These are phyloP conservation scores for Austroboletus eburneus DNA, from an alignment of 768 basidiomycete species.

Conservation along the genomic window DNA sequence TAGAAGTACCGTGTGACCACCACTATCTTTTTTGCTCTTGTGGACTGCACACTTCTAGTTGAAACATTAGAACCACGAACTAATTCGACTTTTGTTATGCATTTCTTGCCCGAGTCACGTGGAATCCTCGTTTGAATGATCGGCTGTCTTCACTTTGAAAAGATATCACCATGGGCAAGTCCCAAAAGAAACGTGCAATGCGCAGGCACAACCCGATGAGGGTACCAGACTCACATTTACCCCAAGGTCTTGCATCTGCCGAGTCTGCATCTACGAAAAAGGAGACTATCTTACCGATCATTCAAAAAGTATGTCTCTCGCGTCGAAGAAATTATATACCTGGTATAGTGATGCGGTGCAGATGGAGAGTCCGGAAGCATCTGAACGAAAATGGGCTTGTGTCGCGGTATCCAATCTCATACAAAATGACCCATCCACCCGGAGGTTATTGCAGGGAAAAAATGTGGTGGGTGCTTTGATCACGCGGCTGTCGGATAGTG, in stretches of 20 bases:
- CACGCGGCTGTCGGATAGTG: constrained; percentile 79
- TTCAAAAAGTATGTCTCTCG: constrained; percentile 67
- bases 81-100: too few species aligned
- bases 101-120: constrained; percentile 6
- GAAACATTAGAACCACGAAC: background rate
- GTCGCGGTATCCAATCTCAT: constrained; percentile 95
- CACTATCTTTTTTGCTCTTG: constrained; percentile 2
- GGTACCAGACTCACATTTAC: constrained; percentile 89
- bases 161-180: constrained; percentile 76
- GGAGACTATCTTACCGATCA: constrained; percentile 78
- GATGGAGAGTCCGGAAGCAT: constrained; percentile 73
- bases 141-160: too few species aligned
- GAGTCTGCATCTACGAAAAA: constrained; percentile 70
- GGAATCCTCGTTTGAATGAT: too few species aligned
- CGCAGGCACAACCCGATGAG: constrained; percentile 91
- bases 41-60: background rate
- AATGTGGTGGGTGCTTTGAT: constrained; percentile 87
- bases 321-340: background rate
- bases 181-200: constrained; percentile 82
- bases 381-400: constrained; percentile 93
- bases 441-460: constrained; percentile 84
- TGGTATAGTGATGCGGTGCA: constrained; percentile 26
- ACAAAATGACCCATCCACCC: constrained; percentile 90
- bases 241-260: constrained; percentile 74
- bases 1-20: constrained; percentile 23